Conservation (phyloP, 805 yeast species). For the Komagataella populi region DNA sequence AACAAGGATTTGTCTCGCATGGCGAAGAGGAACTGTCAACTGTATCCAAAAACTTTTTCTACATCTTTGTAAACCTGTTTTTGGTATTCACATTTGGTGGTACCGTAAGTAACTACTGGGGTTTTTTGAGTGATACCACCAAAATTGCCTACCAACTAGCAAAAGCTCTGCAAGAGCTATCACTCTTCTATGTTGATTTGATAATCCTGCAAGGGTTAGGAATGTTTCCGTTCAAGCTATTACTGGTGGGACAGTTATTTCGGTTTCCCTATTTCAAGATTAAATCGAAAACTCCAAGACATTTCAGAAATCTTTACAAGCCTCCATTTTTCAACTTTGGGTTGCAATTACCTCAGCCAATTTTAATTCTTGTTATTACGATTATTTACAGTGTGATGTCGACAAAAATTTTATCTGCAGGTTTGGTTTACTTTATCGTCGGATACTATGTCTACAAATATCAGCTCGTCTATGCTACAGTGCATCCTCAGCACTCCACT, state of each 20-base stretch:
- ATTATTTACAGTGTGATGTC: constrained; percentile 83
- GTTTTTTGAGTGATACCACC: constrained; percentile 76
- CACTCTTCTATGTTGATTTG: constrained; percentile 84
- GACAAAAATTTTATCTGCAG: constrained; percentile 74
- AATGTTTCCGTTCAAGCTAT: constrained; percentile 77
- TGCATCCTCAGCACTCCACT: constrained; percentile 93
- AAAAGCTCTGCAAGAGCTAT: constrained; percentile 60
- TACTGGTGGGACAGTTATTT: constrained; percentile 66
- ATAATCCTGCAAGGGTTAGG: constrained; percentile 75
- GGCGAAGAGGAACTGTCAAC: constrained; percentile 88
- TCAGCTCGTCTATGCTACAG: constrained; percentile 79
- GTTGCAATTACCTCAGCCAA: constrained; percentile 80
- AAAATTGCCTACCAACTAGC: constrained; percentile 82
- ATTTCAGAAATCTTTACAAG: constrained; percentile 56
- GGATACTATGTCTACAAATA: constrained; percentile 89
- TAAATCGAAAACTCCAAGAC: constrained; percentile 71
- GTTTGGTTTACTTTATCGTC: constrained; percentile 66
- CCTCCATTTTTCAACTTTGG: constrained; percentile 94
- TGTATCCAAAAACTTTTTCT: constrained; percentile 87
- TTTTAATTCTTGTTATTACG: constrained; percentile 72
- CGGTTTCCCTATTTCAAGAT: constrained; percentile 57
- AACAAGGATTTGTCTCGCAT: constrained; percentile 83
- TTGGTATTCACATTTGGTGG: constrained; percentile 91
- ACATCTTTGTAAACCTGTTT: constrained; percentile 86
- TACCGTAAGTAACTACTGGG: constrained; percentile 73